Evolutionary conservation across 2,329 filamentous ascomycete genomes (phyloP), one percentile per base, ranked within the genome.

Genomic region (Setomelanomma holmii): DNA sequence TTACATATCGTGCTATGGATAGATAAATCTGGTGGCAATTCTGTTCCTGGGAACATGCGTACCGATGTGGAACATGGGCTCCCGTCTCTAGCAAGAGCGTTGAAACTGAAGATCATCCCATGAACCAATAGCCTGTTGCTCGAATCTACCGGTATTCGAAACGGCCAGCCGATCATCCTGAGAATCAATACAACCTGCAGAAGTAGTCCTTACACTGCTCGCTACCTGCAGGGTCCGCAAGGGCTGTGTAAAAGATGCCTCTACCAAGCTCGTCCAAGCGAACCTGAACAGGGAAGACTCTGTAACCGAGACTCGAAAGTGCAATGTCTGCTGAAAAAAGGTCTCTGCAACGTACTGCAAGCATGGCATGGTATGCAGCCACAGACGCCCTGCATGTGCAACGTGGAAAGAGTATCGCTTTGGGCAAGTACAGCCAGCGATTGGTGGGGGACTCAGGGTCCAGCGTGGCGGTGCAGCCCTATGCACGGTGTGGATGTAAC

Each of bases 401-500:
- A 55, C 51, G 53, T 60, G 51, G 54, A 43, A 30, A n/a, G 23
- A 34, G 7, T 19, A 22, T 42, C 30, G 27, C 8, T 36, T 42
- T 19, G 16, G 36, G 46, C 27, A 49, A 27, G 46, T 38, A 38
- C 46, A 44, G 34, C 51, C 44, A 30, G 30, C 42, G 43, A 49
- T 49, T 50, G 33, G 45, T 49, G 36, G 40, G 40, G 50, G 35
- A 52, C 49, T 49, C 55, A 61, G 58, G 58, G 58, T 58, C 55
- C 49, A 51, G 39, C 24, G 59, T 60, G 59, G 59, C 59, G 43
- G 57, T 62, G 59, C 59, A 60, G 59, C 59, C 59, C 55, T 62
- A 57, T 51, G 47, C 54, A 60, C 56, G 47, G 47, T n/a, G 30
- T 7, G 44, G 19, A 47, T 49, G 46, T 41, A 53, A 53, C 44